A percentile compares a stretch with the other conserved stretches of the same genome.
These are phyloP conservation scores for Vaccinium myrtillus DNA, from an alignment of 148 eudicot genomes.

Conservation along the genomic window DNA sequence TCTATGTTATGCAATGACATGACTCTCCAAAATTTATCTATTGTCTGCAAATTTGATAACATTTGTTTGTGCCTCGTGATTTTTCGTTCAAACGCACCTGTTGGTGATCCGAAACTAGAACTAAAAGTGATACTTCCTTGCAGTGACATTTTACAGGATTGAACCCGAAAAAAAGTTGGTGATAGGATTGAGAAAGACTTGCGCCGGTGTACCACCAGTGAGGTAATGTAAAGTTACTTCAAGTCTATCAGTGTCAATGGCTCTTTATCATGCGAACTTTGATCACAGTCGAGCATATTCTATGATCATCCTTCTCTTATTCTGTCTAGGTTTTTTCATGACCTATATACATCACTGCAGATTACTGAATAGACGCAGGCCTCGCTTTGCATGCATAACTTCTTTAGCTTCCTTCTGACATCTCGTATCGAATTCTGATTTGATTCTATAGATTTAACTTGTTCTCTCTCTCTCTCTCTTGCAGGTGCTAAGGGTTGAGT, in stretches of 20 bases:
- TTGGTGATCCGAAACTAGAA: neutral
- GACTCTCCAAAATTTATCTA: neutral
- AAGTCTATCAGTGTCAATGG: neutral
- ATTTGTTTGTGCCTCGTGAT: neutral
- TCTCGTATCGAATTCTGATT: neutral
- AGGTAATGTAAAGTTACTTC: constrained; percentile 16
- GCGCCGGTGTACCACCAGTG: constrained; percentile 5
- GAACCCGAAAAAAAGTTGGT: constrained; percentile 39
- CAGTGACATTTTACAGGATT: constrained; percentile 44
- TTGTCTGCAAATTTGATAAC: neutral
- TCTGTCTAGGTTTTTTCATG: neutral
- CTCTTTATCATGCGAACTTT: neutral
- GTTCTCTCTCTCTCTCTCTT: neutral
- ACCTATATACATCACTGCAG: neutral
- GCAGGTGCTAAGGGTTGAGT: neutral
- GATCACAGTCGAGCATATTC: neutral
- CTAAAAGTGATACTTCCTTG: constrained; percentile 2
- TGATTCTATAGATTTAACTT: neutral
- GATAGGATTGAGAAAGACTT: constrained; percentile 38
- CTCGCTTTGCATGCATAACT: neutral
- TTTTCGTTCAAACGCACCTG: neutral
- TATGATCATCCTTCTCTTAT: neutral
- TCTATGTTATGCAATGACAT: neutral
- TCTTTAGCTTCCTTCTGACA: neutral
- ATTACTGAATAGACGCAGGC: neutral